Conservation (phyloP, 164 flowering plant species). For the Vitis labrusca region DNA sequence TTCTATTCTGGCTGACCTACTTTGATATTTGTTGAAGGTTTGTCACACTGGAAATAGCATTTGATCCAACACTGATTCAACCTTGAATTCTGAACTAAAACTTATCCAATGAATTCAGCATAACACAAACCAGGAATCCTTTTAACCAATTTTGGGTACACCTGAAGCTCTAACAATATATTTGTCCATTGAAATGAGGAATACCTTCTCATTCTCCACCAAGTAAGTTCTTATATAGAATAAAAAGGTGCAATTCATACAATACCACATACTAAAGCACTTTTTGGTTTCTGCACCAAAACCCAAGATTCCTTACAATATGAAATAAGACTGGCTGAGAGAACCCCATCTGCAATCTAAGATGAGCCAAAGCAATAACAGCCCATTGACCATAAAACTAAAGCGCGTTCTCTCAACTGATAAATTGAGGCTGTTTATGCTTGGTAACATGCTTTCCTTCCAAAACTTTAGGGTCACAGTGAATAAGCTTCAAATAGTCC, state of each 20-base stretch:
- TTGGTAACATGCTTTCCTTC: constrained; percentile 12
- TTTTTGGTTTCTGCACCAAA: constrained; percentile 16
- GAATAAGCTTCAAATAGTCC: constrained; percentile 37
- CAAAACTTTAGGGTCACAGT: constrained; percentile 31
- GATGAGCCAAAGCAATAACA: constrained; percentile 9
- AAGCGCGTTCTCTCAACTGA: not conserved
- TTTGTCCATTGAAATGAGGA: constrained; percentile 6
- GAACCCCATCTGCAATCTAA: constrained; percentile 5
- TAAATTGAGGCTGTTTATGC: constrained; percentile 11
- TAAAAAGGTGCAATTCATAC: constrained; percentile 15
- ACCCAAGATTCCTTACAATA: constrained; percentile 20
- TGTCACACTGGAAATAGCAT: not conserved
- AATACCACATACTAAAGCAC: constrained; percentile 11
- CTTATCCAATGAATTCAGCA: constrained; percentile 12
- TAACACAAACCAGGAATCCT: constrained; percentile 10
- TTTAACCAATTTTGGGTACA: constrained; percentile 1
- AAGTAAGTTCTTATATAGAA: constrained; percentile 14
- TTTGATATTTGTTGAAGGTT: not conserved
- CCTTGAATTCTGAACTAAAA: not conserved
- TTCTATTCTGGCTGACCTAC: not conserved
- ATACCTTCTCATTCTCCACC: constrained; percentile 22
- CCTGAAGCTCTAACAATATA: constrained; percentile 8
- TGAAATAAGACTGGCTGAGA: constrained; percentile 8
- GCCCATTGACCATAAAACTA: not conserved
- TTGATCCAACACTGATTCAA: not conserved